Evolutionary conservation across 1,284 basidiomycete species (phyloP), one percentile per base, ranked within the genome.

Genomic region (Exobasidium cylindrosporum): DNA sequence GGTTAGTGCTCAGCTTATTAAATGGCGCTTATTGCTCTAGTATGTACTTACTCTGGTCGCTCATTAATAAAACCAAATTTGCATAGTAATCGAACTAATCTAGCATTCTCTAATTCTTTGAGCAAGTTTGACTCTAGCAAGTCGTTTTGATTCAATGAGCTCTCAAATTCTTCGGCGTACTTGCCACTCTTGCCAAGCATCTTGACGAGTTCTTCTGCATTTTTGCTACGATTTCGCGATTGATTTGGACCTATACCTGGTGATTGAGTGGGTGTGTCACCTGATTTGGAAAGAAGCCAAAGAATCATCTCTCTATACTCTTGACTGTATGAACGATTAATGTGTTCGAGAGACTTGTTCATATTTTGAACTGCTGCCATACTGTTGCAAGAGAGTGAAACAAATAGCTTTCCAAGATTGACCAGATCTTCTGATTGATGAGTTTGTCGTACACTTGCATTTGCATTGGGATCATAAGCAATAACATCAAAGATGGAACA

Each of bases 51-150:
- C 90, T 97, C 95, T 10, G 95, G 95, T 17, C 96, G 86, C 80
- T 99, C 96, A 81, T 97, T 97, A 83, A 99, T 97, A 81, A 97
- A 97, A 0, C 92, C 91, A 73, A 99, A 89, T 82, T 98, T 98
- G 82, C 88, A 89, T 66, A 98, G 83, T 60, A 98, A 82, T 50
- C 96, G 86, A 28, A 97, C 89, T n/a, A 98, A 84, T 35, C 96
- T 85, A 0, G 90, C 93, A 76, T 99, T 97, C 83, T 98, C 96
- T n/a, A 98, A 84, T 80, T 98, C 95, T 57, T 88, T 86, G 81
- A 88, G 85, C 54, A 98, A 84, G 69, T 94, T 90, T 45, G 85
- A 84, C 78, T 97, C 93, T 14, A 97, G 83, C 55, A 86, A 83
- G 77, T 99, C 96, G 23, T 85, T 84, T 46, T 89, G 87, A 67